These are phyloP conservation scores for Debaryomyces coudertii DNA, from an alignment of 1,139 yeast genomes.

Conservation along the genomic window DNA sequence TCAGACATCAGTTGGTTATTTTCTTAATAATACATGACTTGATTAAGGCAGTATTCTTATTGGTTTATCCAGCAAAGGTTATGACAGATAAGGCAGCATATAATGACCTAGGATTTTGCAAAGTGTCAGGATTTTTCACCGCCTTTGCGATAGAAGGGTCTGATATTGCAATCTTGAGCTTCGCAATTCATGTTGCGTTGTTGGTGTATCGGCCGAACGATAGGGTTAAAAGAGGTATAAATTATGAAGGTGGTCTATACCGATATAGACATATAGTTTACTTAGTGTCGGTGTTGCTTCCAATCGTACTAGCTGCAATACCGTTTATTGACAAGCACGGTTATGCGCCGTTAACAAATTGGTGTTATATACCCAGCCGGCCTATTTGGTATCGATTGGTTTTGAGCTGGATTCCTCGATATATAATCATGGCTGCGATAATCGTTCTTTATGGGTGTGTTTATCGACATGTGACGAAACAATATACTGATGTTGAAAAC, in stretches of 20 bases:
- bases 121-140: constrained; percentile 83
- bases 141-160: constrained; percentile 86
- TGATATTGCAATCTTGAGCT: constrained; percentile 78
- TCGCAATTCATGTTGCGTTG: constrained; percentile 82
- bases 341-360: constrained; percentile 64
- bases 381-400: constrained; percentile 78
- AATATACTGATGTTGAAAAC: constrained; percentile 4
- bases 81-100: constrained; percentile 51
- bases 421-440: constrained; percentile 63
- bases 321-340: constrained; percentile 64
- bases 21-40: constrained; percentile 72
- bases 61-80: constrained; percentile 72
- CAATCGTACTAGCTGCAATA: constrained; percentile 69
- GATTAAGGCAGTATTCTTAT: constrained; percentile 70
- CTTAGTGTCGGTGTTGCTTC: constrained; percentile 58
- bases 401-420: constrained; percentile 83
- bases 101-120: constrained; percentile 59
- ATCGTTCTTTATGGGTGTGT: constrained; percentile 68
- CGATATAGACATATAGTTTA: constrained; percentile 61
- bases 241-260: constrained; percentile 76
- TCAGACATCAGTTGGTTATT: constrained; percentile 73
- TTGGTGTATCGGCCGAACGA: constrained; percentile 65
- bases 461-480: constrained; percentile 69
- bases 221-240: constrained; percentile 46
- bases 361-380: constrained; percentile 77